These are phyloP conservation scores for Mimosa bimucronata DNA, from an alignment of 306 rosid species.

Conservation along the genomic window DNA sequence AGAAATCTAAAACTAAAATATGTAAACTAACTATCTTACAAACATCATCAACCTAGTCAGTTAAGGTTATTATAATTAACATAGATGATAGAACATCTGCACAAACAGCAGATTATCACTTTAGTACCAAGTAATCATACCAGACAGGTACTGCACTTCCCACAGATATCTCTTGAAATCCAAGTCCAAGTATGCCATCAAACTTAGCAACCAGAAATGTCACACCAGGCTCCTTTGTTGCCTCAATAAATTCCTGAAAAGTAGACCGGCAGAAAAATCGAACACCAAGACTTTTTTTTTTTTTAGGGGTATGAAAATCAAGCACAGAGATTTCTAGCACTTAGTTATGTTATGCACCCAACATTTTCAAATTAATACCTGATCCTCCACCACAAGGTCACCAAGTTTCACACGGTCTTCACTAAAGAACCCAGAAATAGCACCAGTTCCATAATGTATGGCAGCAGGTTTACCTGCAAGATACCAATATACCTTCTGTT, in stretches of 20 bases:
- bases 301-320: not conserved
- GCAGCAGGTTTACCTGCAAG: constrained; percentile 52
- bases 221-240: constrained; percentile 47
- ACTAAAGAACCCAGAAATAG: constrained; percentile 57
- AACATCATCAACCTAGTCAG: not conserved
- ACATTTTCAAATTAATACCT: constrained; percentile 35
- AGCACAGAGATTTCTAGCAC: not conserved
- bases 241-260: constrained; percentile 55
- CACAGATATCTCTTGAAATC: constrained; percentile 50
- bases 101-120: not conserved
- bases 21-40: not conserved
- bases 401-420: constrained; percentile 50
- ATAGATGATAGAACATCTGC: not conserved
- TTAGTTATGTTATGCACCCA: not conserved
- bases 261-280: not conserved
- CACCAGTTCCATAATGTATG: constrained; percentile 55
- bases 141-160: constrained; percentile 54
- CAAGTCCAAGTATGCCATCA: constrained; percentile 65
- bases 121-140: constrained; percentile 31
- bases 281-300: not conserved
- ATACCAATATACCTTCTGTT: not conserved
- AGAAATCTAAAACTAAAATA: constrained; percentile 1
- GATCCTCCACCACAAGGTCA: constrained; percentile 44
- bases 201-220: constrained; percentile 41
- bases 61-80: not conserved